Conservation (phyloP, 2,329 filamentous ascomycete species). For the Colletotrichum agaves region DNA sequence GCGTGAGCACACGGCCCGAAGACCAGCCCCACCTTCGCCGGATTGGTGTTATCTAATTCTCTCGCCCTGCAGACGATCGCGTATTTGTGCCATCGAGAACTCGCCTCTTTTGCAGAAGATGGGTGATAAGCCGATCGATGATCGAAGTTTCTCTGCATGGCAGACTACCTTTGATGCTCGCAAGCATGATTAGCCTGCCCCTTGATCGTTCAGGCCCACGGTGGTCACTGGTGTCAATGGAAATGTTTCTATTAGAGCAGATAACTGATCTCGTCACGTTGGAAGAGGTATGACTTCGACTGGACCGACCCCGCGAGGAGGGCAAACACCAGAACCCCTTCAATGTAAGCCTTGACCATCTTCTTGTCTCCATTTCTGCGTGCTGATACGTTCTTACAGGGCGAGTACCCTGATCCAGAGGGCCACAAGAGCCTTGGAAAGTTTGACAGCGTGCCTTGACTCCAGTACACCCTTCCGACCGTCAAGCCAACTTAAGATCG, state of each 20-base stretch:
- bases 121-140: conserved; percentile 44
- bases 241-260: too few relatives aligned
- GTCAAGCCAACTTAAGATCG: conserved; percentile 3
- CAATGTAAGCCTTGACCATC: not conserved
- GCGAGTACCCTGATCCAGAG: conserved; percentile 26
- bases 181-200: conserved; percentile 40
- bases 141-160: conserved; percentile 44
- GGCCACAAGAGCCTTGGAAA: conserved; percentile 30
- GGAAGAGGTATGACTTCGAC: conserved; percentile 45
- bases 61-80: conserved; percentile 49
- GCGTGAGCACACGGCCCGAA: conserved; percentile 44
- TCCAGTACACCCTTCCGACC: conserved; percentile 20
- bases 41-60: conserved; percentile 53
- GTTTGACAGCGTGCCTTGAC: conserved; percentile 26
- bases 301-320: conserved; percentile 38
- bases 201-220: too few relatives aligned
- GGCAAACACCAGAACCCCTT: conserved; percentile 29
- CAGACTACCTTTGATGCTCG: conserved; percentile 44
- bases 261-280: conserved; percentile 24
- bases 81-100: conserved; percentile 48
- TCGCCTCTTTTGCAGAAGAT: conserved; percentile 47
- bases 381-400: not conserved
- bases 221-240: too few relatives aligned
- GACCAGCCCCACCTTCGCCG: conserved; percentile 50
- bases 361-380: too few relatives aligned